Evolutionary conservation across 2,329 filamentous ascomycete genomes (phyloP).

Genomic region (Aspergillus sp.): DNA sequence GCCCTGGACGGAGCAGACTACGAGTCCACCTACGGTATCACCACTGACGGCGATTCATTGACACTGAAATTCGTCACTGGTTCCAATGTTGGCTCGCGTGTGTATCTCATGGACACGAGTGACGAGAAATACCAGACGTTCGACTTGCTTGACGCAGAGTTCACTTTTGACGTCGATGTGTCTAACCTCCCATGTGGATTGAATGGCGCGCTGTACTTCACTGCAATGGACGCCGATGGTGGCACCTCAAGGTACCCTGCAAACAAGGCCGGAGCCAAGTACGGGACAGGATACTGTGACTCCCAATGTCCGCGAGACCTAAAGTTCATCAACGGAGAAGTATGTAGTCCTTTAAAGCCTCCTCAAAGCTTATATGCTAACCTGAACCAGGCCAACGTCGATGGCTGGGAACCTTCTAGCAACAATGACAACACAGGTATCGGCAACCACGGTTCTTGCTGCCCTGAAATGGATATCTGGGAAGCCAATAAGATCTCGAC

Average conservation of each 20-base stretch:
- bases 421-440: constrained; percentile 58
- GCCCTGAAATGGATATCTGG: constrained; percentile 69
- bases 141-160: constrained; percentile 65
- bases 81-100: constrained; percentile 52
- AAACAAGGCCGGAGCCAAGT: constrained; percentile 60
- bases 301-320: constrained; percentile 56
- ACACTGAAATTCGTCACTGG: constrained; percentile 52
- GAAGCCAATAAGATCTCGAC: constrained; percentile 67
- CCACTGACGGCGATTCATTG: constrained; percentile 50
- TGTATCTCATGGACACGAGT: constrained; percentile 62
- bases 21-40: constrained; percentile 53
- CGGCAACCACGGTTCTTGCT: constrained; percentile 61
- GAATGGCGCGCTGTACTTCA: constrained; percentile 70
- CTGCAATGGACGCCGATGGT: constrained; percentile 62
- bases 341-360: constrained; percentile 7
- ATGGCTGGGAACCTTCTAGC: constrained; percentile 52
- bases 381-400: constrained; percentile 51
- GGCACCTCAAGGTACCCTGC: constrained; percentile 52
- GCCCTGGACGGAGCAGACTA: constrained; percentile 60
- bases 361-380: constrained; percentile 6
- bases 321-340: constrained; percentile 45
- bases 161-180: constrained; percentile 72
- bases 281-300: constrained; percentile 66
- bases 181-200: constrained; percentile 68
- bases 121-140: constrained; percentile 66